Percentiles rank a stretch among this genome's conserved stretches.
Evolutionary conservation across 805 yeast species (phyloP).

Genomic region (Metschnikowia borealis): DNA sequence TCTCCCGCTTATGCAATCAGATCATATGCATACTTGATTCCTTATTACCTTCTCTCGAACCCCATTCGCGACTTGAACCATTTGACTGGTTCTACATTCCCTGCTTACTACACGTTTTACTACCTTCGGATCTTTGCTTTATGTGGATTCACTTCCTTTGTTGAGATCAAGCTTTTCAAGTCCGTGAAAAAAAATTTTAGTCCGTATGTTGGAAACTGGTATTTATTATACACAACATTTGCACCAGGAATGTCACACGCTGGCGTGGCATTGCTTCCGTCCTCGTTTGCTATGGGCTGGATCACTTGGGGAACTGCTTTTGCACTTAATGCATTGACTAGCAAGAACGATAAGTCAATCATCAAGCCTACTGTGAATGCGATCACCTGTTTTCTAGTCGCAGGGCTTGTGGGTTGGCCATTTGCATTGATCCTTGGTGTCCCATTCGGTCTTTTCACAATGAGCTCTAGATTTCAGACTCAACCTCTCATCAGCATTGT

Average conservation of each 20-base stretch:
- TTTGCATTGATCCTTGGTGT: slow-evolving; percentile 62
- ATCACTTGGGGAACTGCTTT: slow-evolving; percentile 42
- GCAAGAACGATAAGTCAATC: slow-evolving; percentile 3
- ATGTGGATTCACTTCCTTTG: slow-evolving; percentile 33
- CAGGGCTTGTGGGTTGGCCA: slow-evolving; percentile 90
- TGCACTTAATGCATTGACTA: slow-evolving; percentile 24
- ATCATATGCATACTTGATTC: slow-evolving; percentile 74
- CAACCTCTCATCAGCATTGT: slow-evolving; percentile 12
- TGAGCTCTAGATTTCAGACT: slow-evolving; percentile 13
- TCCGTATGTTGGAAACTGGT: slow-evolving; percentile 49
- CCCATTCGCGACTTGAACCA: slow-evolving; percentile 19
- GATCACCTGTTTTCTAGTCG: slow-evolving; percentile 46
- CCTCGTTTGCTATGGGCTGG: slow-evolving; percentile 61
- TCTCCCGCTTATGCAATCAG: slow-evolving; percentile 86
- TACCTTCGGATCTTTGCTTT: slow-evolving; percentile 42
- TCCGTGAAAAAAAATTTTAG: slow-evolving; percentile 37
- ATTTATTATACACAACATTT: slow-evolving; percentile 54
- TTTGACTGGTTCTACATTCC: slow-evolving; percentile 13
- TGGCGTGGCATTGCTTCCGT: slow-evolving; percentile 79
- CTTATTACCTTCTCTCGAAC: slow-evolving; percentile 33
- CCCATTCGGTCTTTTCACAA: slow-evolving; percentile 50
- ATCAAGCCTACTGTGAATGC: slow-evolving; percentile 13
- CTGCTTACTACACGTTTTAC: slow-evolving; percentile 46
- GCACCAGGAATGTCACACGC: slow-evolving; percentile 89
- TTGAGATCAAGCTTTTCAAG: slow-evolving; percentile 52